These are phyloP conservation scores for Fusarium siculi DNA, from an alignment of 2,329 filamentous ascomycete genomes.

Conservation along the genomic window DNA sequence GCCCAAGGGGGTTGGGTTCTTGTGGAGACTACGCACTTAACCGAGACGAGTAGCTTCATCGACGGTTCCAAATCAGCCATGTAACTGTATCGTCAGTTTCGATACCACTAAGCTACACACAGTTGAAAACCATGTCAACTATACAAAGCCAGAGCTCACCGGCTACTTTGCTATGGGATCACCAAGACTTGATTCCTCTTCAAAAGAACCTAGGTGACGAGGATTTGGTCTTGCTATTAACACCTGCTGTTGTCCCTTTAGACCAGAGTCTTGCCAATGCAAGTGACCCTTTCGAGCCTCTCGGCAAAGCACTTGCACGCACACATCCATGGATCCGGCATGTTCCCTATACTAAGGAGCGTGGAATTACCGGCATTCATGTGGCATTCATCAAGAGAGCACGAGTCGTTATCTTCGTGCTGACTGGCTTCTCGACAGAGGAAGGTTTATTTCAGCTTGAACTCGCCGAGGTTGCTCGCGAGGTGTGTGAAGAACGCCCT, in stretches of 20 bases:
- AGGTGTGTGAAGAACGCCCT: constrained; percentile 59
- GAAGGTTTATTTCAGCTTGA: constrained; percentile 64
- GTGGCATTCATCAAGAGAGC: constrained; percentile 70
- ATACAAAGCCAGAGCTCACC: constrained; percentile 22
- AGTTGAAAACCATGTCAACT: constrained; percentile 37
- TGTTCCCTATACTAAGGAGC: constrained; percentile 73
- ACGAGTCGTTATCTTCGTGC: constrained; percentile 69
- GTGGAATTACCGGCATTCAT: constrained; percentile 73
- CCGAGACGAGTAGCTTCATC: constrained; percentile 18
- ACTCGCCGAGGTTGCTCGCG: constrained; percentile 58
- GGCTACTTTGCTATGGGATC: constrained; percentile 54
- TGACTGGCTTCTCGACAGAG: constrained; percentile 59
- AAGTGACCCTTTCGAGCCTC: constrained; percentile 76
- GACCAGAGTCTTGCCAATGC: constrained; percentile 54
- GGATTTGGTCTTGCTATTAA: constrained; percentile 70
- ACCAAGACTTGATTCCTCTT: constrained; percentile 59
- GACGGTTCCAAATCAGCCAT: constrained; percentile 28
- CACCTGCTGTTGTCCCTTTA: constrained; percentile 64
- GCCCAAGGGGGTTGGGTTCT: constrained; percentile 26
- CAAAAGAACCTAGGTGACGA: constrained; percentile 57
- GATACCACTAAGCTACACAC: constrained; percentile 17
- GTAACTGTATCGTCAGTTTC: constrained; percentile 31
- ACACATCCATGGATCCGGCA: constrained; percentile 73
- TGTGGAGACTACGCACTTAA: constrained; percentile 26
- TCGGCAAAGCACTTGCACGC: constrained; percentile 71